phyloP scores from a whole-genome alignment of 2,329 filamentous ascomycete species.

The Tricladium varicosporioides region DNA sequence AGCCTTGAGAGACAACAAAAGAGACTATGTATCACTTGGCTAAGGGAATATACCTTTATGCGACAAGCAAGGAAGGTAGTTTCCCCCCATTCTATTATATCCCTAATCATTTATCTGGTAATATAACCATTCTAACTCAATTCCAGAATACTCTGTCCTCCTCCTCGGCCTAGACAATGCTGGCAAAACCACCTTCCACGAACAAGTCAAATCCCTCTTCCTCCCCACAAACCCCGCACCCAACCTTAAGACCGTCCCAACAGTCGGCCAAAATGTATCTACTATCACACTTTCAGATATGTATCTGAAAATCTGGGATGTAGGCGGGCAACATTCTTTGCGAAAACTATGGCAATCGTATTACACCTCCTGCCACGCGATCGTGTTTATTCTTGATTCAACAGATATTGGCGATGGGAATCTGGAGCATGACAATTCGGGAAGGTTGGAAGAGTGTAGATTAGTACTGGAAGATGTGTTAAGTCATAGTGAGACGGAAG shows the following conservation, averaged over 20 bases:
- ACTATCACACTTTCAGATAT: constrained; percentile 89
- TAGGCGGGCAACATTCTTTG: constrained; percentile 87
- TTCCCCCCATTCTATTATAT: no score
- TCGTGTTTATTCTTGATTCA: constrained; percentile 96
- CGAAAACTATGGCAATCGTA: constrained; percentile 94
- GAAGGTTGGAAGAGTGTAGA: constrained; percentile 82
- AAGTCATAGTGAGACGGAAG: constrained; percentile 81
- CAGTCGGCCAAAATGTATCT: constrained; percentile 94
- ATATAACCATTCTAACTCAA: no score
- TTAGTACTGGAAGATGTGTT: constrained; percentile 88
- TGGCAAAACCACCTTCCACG: constrained; percentile 96
- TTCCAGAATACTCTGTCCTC: constrained; percentile 96
- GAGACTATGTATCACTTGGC: constrained; percentile 85
- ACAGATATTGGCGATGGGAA: constrained; percentile 83
- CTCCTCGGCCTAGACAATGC: constrained; percentile 97
- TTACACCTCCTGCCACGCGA: constrained; percentile 90
- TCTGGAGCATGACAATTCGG: constrained; percentile 40
- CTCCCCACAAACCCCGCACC: constrained; percentile 58
- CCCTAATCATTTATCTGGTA: no score
- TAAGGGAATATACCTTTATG: constrained; percentile 91
- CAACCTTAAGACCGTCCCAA: constrained; percentile 86
- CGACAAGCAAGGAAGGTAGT: constrained; percentile 96
- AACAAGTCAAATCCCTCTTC: constrained; percentile 91
- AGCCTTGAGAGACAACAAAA: not conserved
- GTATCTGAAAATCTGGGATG: constrained; percentile 98